phyloP scores from a whole-genome alignment of 202 grass and related monocot species.

The Panicum hallii region DNA sequence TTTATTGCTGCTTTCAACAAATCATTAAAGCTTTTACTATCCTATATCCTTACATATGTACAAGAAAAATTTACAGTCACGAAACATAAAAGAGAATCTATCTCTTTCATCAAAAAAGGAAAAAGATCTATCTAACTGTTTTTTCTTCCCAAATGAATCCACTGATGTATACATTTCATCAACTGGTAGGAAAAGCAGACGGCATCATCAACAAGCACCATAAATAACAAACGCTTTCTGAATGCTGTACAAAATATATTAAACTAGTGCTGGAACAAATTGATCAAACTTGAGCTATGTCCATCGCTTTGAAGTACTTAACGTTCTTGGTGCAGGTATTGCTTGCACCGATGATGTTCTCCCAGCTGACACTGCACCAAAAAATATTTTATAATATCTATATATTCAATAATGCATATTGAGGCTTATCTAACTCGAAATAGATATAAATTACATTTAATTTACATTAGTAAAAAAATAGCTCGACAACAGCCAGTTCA shows the following conservation, averaged over 20 bases:
- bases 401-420: constrained; percentile 15
- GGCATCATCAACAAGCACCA: constrained; percentile 19
- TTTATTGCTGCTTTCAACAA: neutral
- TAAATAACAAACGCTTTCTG: constrained; percentile 30
- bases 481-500: neutral
- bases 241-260: constrained; percentile 44
- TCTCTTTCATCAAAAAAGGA: neutral
- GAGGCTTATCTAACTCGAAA: neutral
- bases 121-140: neutral
- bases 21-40: neutral
- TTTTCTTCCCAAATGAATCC: neutral
- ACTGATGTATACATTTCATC: constrained; percentile 10
- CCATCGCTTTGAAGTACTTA: constrained; percentile 54
- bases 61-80: constrained; percentile 40
- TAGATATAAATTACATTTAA: neutral
- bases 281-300: constrained; percentile 55
- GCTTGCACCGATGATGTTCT: constrained; percentile 49
- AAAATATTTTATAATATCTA: constrained; percentile 18
- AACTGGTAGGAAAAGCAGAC: neutral
- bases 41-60: constrained; percentile 31
- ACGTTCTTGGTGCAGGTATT: constrained; percentile 56
- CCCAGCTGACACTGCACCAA: constrained; percentile 49
- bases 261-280: constrained; percentile 23
- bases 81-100: neutral
- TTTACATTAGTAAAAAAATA: neutral